Base-by-base conservation (phyloP, 768 basidiomycete species). In the Pulveroboletus sp. region DNA sequence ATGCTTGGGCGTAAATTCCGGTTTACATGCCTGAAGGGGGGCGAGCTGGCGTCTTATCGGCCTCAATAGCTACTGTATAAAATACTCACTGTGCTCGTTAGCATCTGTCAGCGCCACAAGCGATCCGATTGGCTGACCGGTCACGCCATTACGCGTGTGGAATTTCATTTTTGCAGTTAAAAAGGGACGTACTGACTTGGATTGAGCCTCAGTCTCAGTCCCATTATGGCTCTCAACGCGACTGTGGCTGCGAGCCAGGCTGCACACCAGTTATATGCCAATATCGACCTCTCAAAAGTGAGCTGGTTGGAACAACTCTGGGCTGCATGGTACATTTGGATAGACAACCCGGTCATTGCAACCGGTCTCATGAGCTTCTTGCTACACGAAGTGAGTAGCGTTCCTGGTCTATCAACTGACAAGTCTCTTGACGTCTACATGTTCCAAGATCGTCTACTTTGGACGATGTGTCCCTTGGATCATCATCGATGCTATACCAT, bases 401-500 rank as follows among this genome's bases (percentile, higher is more conserved):
- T 16, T 11, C 13, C 7, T 5, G 1, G 9, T 6, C 1, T 5
- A 12, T 29, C 17, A 32, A 16, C 13, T 31, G 12, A 40, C 22
- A n/a, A n/a, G 39, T 29, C 7, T 53, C 19, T 17, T 58, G 17
- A 49, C 47, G 14, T 11, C 6, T 0, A n/a, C 26, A 17, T 14
- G 13, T 20, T 8, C 16, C 30, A 53, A 96, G 94, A 70, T 93
- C 62, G 91, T 97, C 9, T 99, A 99, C 73, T 99, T 99, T 63
- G 96, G 95, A 32, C 88, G 96, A 20, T 85, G 86, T 56, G 68
- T 98, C 16, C 96, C 94, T 0, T 96, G 93, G 91, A 86, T 97
- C 59, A 88, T 96, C 69, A 85, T 97, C 65, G 96, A 99, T 70
- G 74, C 83, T 2, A 90, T 93, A 29, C 93, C 93, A 1, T 97